Conservation (phyloP, 352 stramenopile genomes). For the Chrysophaeum taylorii region DNA sequence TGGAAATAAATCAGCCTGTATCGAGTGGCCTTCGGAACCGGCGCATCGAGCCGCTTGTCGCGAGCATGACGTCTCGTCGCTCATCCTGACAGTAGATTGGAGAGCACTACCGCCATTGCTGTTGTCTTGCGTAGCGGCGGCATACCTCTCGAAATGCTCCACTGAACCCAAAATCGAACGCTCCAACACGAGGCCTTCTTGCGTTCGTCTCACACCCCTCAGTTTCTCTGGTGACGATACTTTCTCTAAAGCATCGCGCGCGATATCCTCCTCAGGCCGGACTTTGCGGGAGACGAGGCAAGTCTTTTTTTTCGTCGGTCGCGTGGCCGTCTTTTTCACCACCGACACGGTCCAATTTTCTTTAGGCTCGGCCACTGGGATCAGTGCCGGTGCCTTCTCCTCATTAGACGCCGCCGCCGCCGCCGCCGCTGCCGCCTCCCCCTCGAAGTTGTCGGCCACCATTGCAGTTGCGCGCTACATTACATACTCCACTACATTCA, state of each 20-base stretch:
- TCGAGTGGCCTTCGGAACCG: background rate
- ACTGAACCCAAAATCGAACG: background rate
- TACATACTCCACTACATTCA: no score
- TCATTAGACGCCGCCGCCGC: background rate
- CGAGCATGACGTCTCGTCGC: no score
- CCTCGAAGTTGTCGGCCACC: background rate
- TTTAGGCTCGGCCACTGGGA: background rate
- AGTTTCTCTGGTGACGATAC: background rate
- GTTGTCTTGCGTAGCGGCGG: background rate
- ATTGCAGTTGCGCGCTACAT: no score
- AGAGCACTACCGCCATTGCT: background rate
- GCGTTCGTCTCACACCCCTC: background rate
- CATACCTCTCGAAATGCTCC: background rate
- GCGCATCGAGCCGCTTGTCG: no score
- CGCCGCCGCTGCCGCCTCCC: no score
- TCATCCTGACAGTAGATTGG: background rate
- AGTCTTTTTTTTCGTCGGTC: conserved; percentile 8
- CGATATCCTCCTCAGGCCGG: background rate
- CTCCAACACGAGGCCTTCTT: background rate
- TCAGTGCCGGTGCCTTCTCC: background rate
- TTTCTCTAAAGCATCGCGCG: background rate
- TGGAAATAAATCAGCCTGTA: background rate
- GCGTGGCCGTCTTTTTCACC: background rate
- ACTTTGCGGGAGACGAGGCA: background rate
- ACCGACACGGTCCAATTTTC: background rate